Evolutionary conservation across 2,329 filamentous ascomycete genomes (phyloP).

Genomic region (Aspergillus hiratsukae): DNA sequence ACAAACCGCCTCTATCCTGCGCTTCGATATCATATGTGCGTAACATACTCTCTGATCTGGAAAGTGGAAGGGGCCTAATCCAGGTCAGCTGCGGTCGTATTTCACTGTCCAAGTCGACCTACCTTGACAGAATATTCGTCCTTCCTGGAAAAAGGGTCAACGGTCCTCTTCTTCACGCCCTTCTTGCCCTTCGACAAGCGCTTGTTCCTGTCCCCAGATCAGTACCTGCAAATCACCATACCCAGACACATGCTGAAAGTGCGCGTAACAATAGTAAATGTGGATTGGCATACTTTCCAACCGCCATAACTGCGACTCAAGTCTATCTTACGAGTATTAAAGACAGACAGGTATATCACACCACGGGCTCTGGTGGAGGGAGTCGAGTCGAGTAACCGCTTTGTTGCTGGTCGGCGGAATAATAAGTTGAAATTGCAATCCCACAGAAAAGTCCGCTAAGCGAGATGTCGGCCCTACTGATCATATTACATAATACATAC

Average conservation of each 20-base stretch:
- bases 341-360: conserved; percentile 42
- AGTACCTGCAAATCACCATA: conserved; percentile 7
- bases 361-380: conserved; percentile 34
- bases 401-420: conserved; percentile 29
- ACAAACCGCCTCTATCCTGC: conserved; percentile 2
- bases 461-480: conserved; percentile 36
- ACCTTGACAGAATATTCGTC: conserved; percentile 97
- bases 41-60: conserved; percentile 86
- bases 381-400: conserved; percentile 34
- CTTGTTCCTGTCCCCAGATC: conserved; percentile 72
- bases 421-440: conserved; percentile 37
- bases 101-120: neutral
- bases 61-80: conserved; percentile 85
- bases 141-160: conserved; percentile 97
- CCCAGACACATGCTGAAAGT: neutral
- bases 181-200: conserved; percentile 99
- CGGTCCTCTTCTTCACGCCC: conserved; percentile 99
- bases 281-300: conserved; percentile 63
- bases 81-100: conserved; percentile 14
- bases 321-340: conserved; percentile 39
- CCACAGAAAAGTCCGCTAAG: conserved; percentile 46
- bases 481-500: conserved; percentile 27
- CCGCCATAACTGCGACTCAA: conserved; percentile 69
- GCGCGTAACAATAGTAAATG: conserved; percentile 4
- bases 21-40: conserved; percentile 7